A percentile compares a stretch with the other conserved stretches of the same genome.
Evolutionary conservation across 148 eudicot species (phyloP).

Genomic region (Gaultheria prostrata): DNA sequence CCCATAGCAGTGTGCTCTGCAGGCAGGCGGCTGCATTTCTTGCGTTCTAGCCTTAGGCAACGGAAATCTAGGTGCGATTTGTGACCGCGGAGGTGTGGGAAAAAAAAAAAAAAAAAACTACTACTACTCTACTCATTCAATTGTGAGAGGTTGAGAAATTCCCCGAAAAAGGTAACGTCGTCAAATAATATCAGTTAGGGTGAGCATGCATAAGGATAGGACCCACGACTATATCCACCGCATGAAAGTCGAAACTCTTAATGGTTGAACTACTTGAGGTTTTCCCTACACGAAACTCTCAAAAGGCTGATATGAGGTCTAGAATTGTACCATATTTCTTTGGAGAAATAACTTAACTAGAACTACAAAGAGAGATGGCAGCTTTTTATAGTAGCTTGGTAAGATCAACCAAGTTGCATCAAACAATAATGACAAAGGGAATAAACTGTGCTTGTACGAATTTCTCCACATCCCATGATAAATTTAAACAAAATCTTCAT

Average conservation of each 20-base stretch:
- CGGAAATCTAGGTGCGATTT: background rate
- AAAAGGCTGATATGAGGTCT: background rate
- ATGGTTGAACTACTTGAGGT: background rate
- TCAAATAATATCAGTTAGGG: background rate
- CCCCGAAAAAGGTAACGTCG: background rate
- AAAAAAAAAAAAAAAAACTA: background rate
- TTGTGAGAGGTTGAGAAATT: background rate
- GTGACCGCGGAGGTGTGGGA: background rate
- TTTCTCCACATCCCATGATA: background rate
- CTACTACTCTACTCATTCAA: background rate
- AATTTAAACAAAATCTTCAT: background rate
- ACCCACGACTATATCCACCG: background rate
- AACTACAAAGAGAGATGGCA: background rate
- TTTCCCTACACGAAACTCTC: background rate
- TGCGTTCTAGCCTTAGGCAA: background rate
- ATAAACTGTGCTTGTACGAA: background rate
- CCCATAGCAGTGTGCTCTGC: background rate
- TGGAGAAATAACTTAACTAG: background rate
- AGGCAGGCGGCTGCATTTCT: background rate
- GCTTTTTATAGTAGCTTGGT: background rate
- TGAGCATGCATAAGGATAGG: background rate
- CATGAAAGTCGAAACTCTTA: background rate
- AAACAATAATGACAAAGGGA: background rate
- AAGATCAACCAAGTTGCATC: background rate
- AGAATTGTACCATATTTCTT: background rate